Evolutionary conservation across 805 yeast genomes (phyloP).

Genomic region (Ogataea haglerorum): DNA sequence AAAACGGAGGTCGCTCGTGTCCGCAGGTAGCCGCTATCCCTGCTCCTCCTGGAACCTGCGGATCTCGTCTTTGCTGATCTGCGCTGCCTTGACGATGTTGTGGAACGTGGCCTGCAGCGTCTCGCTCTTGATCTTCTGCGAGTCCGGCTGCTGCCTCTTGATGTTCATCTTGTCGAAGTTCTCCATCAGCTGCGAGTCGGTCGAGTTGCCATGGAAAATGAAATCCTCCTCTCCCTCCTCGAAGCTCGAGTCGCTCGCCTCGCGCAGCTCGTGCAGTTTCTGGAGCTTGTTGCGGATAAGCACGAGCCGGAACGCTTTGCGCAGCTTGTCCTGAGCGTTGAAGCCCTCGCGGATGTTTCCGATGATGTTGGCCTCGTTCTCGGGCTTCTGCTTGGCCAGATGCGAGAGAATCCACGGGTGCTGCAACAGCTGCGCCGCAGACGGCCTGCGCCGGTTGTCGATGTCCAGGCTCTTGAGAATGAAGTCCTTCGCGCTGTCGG

Average conservation of each 20-base stretch:
- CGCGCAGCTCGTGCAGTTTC: constrained; percentile 61
- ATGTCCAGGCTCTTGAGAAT: constrained; percentile 67
- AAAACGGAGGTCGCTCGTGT: neutral
- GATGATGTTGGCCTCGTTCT: constrained; percentile 56
- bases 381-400: constrained; percentile 22
- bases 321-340: constrained; percentile 79
- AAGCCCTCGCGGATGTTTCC: constrained; percentile 78
- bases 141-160: constrained; percentile 1
- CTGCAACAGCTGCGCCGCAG: constrained; percentile 57
- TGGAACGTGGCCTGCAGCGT: constrained; percentile 31
- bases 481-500: constrained; percentile 76
- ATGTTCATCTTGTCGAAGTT: constrained; percentile 20
- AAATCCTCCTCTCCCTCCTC: constrained; percentile 34
- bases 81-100: constrained; percentile 31
- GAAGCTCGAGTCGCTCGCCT: constrained; percentile 43
- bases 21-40: neutral
- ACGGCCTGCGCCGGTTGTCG: constrained; percentile 65
- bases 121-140: constrained; percentile 22
- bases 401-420: constrained; percentile 74
- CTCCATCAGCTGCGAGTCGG: constrained; percentile 41
- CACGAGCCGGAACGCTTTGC: constrained; percentile 82
- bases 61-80: constrained; percentile 30
- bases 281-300: constrained; percentile 75
- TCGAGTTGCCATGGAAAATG: constrained; percentile 33
- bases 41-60: constrained; percentile 27